Base-by-base conservation (phyloP, 1,284 basidiomycete genomes). In the Naganishia cerealis region DNA sequence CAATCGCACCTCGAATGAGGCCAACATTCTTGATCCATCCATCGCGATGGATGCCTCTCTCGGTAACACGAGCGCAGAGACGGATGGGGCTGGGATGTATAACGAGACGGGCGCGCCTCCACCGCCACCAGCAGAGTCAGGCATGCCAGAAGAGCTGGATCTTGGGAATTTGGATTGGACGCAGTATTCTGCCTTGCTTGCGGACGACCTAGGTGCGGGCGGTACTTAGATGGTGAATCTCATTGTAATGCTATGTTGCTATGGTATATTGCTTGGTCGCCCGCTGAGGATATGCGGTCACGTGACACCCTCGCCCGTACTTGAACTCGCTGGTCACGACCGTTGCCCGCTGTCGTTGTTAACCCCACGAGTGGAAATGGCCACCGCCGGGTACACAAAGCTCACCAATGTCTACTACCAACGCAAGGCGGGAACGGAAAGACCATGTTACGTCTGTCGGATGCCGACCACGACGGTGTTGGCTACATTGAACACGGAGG, bases 371-470 rank as follows among this genome's bases (percentile, higher is more conserved):
- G 29, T 33, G 29, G 29, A 33, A 6, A 50, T 50, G 46, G 21
- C 46, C 46, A 21, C 0, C 4, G 26, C 61, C 15, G 12, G 36
- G 1, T 63, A 63, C 38, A 63, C 61, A 15, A 63, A 53, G 21
- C 61, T 63, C 50, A 39, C 39, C 50, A 81, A 81, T 69, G 66
- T 80, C 42, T 81, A 81, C 73, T 81, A 81, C 50, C 75, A 79
- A 58, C 73, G 79, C 12, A 79, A 79, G 75, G 75, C 75, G 8
- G 80, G 68, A 2, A 81, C 79, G 0, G 70, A 74, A 2, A 70
- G 72, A 62, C 72, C 78, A 57, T 81, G 80, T 67, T 81, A 79
- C 59, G 74, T 81, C 68, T 81, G 80, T 67, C 71, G 73, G 42
- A 67, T 74, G 59, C 75, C 76, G 12, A 80, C 80, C 12, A 66